Base-by-base conservation (phyloP, 176 grass and related monocot genomes). In the Cenchrus fungigraminus region DNA sequence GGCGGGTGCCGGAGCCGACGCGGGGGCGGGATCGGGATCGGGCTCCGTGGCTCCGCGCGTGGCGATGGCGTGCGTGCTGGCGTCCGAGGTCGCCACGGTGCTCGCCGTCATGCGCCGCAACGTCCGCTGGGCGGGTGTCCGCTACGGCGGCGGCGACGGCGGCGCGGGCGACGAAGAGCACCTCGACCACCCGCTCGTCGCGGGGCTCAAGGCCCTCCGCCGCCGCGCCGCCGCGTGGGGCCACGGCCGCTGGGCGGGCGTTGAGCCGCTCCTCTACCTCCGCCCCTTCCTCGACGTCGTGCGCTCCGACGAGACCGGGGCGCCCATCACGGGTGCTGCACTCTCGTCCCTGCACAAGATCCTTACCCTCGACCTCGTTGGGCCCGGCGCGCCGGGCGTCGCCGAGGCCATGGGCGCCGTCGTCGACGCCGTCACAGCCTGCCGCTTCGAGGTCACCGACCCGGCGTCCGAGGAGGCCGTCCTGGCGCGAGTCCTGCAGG, bases 21-120 rank as follows among this genome's bases (percentile, higher is more conserved):
- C 72, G 15, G 53, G 79, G 67, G 43, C 46, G 59, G 74, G 79
- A 65, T 20, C 79, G 28, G 52, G 29, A 65, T 20, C 79, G 28
- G 52, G 29, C 9, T 29, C 15, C 76, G 57, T 32, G 16, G 57
- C 55, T 73, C 74, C 31, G 81, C 58, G 81, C 12, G 68, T 91
- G 61, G 85, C 91, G 71, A 90, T 99, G 81, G 88, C 97, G 15
- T 98, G 97, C 78, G 91, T 98, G 76, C 76, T 98, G 73, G 84
- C 87, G 60, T 88, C 93, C 5, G 97, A 99, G 97, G 97, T 95
- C n/a, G 90, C 90, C 78, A 93, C 93, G 12, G 91, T 99, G 83
- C 86, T 99, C 53, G 91, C 97, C 59, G 94, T 99, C 80, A 99
- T 99, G 97, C 91, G 97, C 75, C 91, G 93, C 80, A 99, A 99